phyloP scores from a whole-genome alignment of 2,329 filamentous ascomycete species.

The Polytolypa hystricis region DNA sequence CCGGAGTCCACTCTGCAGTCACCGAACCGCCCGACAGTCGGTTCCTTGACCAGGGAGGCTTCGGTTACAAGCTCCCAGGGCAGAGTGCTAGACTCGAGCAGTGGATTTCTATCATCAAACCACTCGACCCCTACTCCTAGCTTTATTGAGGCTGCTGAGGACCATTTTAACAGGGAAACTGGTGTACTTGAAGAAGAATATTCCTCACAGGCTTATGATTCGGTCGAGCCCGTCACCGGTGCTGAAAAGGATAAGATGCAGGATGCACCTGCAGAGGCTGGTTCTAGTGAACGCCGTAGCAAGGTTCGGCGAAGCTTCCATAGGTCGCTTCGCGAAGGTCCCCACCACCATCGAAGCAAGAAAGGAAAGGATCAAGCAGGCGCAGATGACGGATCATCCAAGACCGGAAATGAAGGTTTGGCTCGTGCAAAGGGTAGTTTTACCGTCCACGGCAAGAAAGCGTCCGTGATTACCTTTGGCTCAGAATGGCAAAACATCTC shows the following conservation, averaged over 20 bases:
- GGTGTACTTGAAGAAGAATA: conserved; percentile 48
- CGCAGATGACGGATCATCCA: conserved; percentile 38
- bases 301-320: conserved; percentile 79
- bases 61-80: conserved; percentile 30
- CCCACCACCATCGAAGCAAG: conserved; percentile 58
- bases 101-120: conserved; percentile 25
- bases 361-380: conserved; percentile 59
- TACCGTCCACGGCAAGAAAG: conserved; percentile 95
- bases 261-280: conserved; percentile 26
- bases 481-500: conserved; percentile 75
- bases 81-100: conserved; percentile 25
- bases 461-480: conserved; percentile 91
- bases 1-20: conserved; percentile 20
- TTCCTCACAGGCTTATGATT: conserved; percentile 32
- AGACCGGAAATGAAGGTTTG: conserved; percentile 54
- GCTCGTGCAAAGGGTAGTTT: conserved; percentile 77
- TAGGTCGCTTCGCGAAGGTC: conserved; percentile 71
- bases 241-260: conserved; percentile 33
- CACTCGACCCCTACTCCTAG: conserved; percentile 26
- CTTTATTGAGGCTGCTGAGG: conserved; percentile 53
- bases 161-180: conserved; percentile 55
- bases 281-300: conserved; percentile 44
- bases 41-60: conserved; percentile 24
- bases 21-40: conserved; percentile 15
- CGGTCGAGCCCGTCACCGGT: conserved; percentile 31